phyloP scores from a whole-genome alignment of 2,329 filamentous ascomycete genomes.

The Fusarium nematophilum region DNA sequence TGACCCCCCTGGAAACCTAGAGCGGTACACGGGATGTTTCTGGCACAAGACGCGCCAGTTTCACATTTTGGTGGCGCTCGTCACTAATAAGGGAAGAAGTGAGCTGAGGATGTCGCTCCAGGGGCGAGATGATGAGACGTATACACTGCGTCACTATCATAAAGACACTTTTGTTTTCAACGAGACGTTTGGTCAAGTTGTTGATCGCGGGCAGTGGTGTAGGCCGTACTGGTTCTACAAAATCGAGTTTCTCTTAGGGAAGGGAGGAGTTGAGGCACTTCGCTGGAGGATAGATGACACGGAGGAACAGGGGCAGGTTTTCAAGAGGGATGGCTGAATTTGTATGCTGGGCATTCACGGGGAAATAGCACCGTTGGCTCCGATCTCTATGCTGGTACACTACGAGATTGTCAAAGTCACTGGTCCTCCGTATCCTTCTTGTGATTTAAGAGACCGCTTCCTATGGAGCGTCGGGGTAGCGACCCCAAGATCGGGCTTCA shows the following conservation, averaged over 20 bases:
- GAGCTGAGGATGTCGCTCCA: background rate
- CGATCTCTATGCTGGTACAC: too few species aligned
- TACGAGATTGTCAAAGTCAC: too few species aligned
- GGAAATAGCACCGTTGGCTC: too few species aligned
- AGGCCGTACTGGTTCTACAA: background rate
- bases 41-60: background rate
- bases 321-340: too few species aligned
- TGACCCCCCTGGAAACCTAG: background rate
- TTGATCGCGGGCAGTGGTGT: background rate
- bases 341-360: too few species aligned
- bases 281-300: background rate
- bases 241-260: background rate
- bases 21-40: background rate
- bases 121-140: background rate
- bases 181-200: background rate
- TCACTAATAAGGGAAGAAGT: too few species aligned
- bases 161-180: background rate
- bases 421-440: too few species aligned
- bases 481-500: too few species aligned
- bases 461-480: too few species aligned
- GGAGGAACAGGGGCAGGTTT: background rate
- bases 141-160: background rate
- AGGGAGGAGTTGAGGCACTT: background rate
- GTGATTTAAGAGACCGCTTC: too few species aligned
- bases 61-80: background rate